Conservation (phyloP, 2,329 filamentous ascomycete species). For the Claviceps digitariae region DNA sequence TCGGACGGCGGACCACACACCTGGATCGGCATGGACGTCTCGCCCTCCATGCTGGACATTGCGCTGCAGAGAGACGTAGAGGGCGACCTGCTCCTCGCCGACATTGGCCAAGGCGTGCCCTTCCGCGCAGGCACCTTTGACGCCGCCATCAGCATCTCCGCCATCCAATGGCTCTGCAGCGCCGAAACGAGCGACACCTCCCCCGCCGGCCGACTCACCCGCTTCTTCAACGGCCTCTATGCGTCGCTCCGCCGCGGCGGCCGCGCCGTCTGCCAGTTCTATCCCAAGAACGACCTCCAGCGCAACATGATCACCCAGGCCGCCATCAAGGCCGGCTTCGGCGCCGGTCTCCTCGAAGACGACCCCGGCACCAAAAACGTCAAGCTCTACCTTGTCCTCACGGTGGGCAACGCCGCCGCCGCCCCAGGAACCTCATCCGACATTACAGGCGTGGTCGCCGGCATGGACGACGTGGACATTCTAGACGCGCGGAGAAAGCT, state of each 20-base stretch:
- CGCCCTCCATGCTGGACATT: conserved; percentile 90
- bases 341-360: conserved; percentile 87
- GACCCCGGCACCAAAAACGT: conserved; percentile 92
- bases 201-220: conserved; percentile 59
- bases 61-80: conserved; percentile 85
- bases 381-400: conserved; percentile 92
- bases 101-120: conserved; percentile 90
- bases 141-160: conserved; percentile 85
- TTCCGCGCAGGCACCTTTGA: conserved; percentile 90
- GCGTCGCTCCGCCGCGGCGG: conserved; percentile 71
- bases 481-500: conserved; percentile 50
- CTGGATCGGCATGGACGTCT: conserved; percentile 97
- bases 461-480: conserved; percentile 80
- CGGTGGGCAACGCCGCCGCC: conserved; percentile 52
- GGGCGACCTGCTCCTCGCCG: conserved; percentile 84
- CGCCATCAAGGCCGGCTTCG: conserved; percentile 87
- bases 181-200: conserved; percentile 79
- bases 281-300: conserved; percentile 89
- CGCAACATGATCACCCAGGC: conserved; percentile 83
- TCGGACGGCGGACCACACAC: conserved; percentile 74
- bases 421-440: conserved; percentile 48
- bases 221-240: conserved; percentile 92
- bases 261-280: conserved; percentile 91
- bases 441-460: conserved; percentile 79
- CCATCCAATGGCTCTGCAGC: conserved; percentile 98